phyloP scores from a whole-genome alignment of 1,284 basidiomycete genomes.

The Leccinum pachyderme region DNA sequence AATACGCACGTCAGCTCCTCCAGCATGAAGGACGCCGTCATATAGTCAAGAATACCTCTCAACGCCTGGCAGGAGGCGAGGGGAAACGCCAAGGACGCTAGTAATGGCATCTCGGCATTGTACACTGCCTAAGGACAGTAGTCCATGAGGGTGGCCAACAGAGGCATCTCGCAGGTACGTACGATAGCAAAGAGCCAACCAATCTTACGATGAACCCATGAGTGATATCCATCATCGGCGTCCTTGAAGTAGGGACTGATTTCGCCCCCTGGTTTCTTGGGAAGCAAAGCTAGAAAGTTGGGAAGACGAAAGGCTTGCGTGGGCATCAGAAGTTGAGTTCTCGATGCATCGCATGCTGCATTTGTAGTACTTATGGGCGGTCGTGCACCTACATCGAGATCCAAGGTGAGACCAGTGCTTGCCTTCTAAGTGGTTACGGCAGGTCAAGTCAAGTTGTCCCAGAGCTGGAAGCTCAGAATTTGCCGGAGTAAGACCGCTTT shows the following conservation, averaged over 20 bases:
- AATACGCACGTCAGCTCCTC: slow-evolving; percentile 31
- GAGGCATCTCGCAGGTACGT: slow-evolving; percentile 1
- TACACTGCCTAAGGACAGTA: slow-evolving; percentile 24
- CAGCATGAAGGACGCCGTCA: slow-evolving; percentile 35
- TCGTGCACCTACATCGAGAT: slow-evolving; percentile 1
- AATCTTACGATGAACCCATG: slow-evolving; percentile 28
- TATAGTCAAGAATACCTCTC: slow-evolving; percentile 30
- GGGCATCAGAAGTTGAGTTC: slow-evolving; percentile 15
- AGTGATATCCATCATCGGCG: slow-evolving; percentile 22
- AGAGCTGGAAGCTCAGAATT: background rate
- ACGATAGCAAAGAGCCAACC: slow-evolving; percentile 26
- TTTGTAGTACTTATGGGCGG: slow-evolving; percentile 17
- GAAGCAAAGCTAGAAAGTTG: slow-evolving; percentile 24
- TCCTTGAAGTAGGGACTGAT: slow-evolving; percentile 29
- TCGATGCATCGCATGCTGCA: slow-evolving; percentile 1
- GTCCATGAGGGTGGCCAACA: background rate
- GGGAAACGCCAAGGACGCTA: slow-evolving; percentile 28
- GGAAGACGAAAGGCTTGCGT: slow-evolving; percentile 23
- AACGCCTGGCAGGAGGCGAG: slow-evolving; percentile 23
- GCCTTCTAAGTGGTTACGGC: slow-evolving; percentile 4
- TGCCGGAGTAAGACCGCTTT: background rate
- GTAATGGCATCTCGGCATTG: slow-evolving; percentile 30
- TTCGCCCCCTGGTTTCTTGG: slow-evolving; percentile 28
- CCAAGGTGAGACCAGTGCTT: slow-evolving; percentile 19
- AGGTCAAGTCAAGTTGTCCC: background rate